A percentile compares a stretch with the other conserved stretches of the same genome.
Conservation (phyloP, 352 stramenopile species). For the Phytophthora vignae region DNA sequence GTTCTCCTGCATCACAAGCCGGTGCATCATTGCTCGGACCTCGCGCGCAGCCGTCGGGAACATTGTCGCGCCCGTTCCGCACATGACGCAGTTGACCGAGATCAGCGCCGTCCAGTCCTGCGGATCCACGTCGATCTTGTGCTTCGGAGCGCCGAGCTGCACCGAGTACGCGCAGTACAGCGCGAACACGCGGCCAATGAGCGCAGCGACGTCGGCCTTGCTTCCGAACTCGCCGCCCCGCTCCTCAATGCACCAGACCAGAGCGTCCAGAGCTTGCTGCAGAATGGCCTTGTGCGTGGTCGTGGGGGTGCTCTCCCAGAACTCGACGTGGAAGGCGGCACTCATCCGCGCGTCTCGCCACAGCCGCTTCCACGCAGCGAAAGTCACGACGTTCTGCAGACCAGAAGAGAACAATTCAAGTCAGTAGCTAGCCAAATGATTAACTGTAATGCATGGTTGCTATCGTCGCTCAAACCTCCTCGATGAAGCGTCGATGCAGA, state of each 20-base stretch:
- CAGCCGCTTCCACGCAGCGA: constrained; percentile 57
- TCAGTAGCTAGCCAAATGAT: neutral
- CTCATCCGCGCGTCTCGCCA: constrained; percentile 59
- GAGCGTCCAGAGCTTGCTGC: constrained; percentile 55
- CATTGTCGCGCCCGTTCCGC: constrained; percentile 19
- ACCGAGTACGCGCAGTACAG: constrained; percentile 71
- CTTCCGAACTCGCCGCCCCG: constrained; percentile 35
- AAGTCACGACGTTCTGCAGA: constrained; percentile 41
- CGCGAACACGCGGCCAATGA: constrained; percentile 62
- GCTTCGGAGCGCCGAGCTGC: constrained; percentile 63
- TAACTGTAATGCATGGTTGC: no score
- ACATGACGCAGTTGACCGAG: constrained; percentile 45
- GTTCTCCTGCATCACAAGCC: constrained; percentile 54
- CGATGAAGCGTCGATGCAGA: constrained; percentile 47
- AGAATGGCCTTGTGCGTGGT: constrained; percentile 65
- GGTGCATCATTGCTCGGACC: constrained; percentile 58
- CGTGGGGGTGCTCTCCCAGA: constrained; percentile 72
- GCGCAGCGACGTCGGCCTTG: constrained; percentile 13
- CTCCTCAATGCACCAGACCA: constrained; percentile 51
- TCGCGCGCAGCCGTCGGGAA: constrained; percentile 44
- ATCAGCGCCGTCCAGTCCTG: constrained; percentile 52
- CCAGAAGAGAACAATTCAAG: neutral
- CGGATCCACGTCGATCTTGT: constrained; percentile 71
- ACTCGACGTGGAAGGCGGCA: constrained; percentile 77
- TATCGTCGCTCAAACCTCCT: constrained; percentile 14